A percentile compares a stretch with the other conserved stretches of the same genome.
phyloP scores from a whole-genome alignment of 2,329 filamentous ascomycete genomes.

The Parascedosporium putredinis region DNA sequence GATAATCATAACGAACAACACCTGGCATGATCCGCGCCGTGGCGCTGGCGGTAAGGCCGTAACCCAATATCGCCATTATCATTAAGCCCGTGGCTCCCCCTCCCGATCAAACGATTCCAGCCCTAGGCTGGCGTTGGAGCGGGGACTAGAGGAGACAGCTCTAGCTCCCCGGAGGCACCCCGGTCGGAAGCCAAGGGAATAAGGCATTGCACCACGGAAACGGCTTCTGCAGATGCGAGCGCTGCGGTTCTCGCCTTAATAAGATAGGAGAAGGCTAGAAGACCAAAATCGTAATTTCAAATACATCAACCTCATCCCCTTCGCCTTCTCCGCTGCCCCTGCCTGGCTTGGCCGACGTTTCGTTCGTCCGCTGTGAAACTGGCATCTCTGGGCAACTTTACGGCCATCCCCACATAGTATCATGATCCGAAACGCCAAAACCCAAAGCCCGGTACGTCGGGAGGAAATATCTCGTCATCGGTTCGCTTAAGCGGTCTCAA shows the following conservation, averaged over 20 bases:
- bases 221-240: too few species aligned
- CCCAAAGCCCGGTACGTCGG: background rate
- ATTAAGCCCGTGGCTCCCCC: background rate
- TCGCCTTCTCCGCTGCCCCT: background rate
- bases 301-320: too few species aligned
- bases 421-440: slow-evolving; percentile 3
- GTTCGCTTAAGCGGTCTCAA: slow-evolving; percentile 27
- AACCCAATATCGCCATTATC: background rate
- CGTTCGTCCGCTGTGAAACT: background rate
- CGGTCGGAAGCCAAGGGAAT: too few species aligned
- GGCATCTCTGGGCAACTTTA: background rate
- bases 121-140: too few species aligned
- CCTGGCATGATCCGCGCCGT: too few species aligned
- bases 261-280: too few species aligned
- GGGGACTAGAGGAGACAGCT: background rate
- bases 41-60: background rate
- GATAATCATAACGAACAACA: background rate
- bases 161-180: too few species aligned
- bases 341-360: background rate
- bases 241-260: too few species aligned
- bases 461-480: background rate
- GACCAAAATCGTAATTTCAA: background rate
- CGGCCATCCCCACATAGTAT: background rate
- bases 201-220: too few species aligned
- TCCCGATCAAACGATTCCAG: too few species aligned